These are phyloP conservation scores for Alloteropsis angusta DNA, from an alignment of 202 grass and related monocot species.

Conservation along the genomic window DNA sequence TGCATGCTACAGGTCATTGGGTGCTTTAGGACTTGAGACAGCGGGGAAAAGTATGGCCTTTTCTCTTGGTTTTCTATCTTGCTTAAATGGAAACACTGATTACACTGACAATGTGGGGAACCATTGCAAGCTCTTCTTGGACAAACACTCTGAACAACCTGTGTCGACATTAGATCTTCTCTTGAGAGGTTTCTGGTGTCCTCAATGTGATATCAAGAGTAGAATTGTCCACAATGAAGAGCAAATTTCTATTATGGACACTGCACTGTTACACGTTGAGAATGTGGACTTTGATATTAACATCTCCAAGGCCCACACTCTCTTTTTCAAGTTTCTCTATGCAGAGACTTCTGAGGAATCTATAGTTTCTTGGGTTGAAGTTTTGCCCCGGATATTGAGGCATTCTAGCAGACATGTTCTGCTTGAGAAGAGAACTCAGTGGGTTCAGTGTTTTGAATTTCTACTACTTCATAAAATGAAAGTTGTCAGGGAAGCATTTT, in stretches of 20 bases:
- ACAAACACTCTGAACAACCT: conserved; percentile 36
- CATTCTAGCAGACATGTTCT: conserved; percentile 51
- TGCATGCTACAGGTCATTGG: conserved; percentile 37
- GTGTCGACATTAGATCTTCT: conserved; percentile 66
- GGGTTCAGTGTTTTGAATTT: conserved; percentile 70
- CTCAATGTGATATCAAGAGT: conserved; percentile 44
- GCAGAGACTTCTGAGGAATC: conserved; percentile 54
- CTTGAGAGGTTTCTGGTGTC: conserved; percentile 70
- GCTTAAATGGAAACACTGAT: conserved; percentile 59
- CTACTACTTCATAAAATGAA: conserved; percentile 64
- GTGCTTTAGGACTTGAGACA: conserved; percentile 33
- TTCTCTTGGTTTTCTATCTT: conserved; percentile 90
- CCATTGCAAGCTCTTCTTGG: conserved; percentile 62
- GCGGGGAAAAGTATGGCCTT: conserved; percentile 53
- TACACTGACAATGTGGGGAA: conserved; percentile 25
- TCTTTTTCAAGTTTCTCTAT: conserved; percentile 80
- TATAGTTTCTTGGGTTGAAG: conserved; percentile 51
- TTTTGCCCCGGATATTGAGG: conserved; percentile 75
- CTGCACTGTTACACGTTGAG: conserved; percentile 29
- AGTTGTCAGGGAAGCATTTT: conserved; percentile 80
- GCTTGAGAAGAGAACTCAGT: conserved; percentile 45
- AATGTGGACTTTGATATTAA: conserved; percentile 27
- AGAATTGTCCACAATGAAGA: conserved; percentile 35
- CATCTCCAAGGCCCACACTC: conserved; percentile 41
- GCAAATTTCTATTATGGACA: conserved; percentile 44